phyloP scores from a whole-genome alignment of 306 rosid genomes.

The Geum urbanum region DNA sequence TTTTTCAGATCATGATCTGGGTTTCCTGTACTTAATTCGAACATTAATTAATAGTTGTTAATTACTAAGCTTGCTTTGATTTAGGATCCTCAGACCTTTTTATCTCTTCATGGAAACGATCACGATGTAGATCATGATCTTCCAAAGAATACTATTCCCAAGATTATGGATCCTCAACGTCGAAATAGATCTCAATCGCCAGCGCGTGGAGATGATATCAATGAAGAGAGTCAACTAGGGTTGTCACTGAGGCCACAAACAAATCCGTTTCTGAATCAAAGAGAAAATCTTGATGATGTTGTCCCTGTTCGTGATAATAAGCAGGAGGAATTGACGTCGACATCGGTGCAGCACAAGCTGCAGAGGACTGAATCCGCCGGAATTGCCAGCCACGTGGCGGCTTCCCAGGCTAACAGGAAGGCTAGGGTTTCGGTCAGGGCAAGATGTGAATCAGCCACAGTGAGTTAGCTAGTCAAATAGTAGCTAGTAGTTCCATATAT shows the following conservation, averaged over 20 bases:
- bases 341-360: conserved; percentile 41
- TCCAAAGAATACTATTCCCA: conserved; percentile 16
- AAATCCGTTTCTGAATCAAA: conserved; percentile 3
- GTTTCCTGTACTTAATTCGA: background rate
- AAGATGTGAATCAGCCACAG: conserved; percentile 87
- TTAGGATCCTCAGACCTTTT: conserved; percentile 53
- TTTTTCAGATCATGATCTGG: background rate
- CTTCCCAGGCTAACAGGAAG: conserved; percentile 57
- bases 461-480: conserved; percentile 29
- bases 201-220: conserved; percentile 23
- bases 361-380: conserved; percentile 33
- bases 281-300: conserved; percentile 20
- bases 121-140: background rate
- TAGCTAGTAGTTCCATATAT: background rate
- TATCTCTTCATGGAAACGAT: conserved; percentile 44
- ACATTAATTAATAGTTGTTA: background rate
- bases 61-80: background rate
- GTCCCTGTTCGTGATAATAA: conserved; percentile 16
- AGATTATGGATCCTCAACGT: conserved; percentile 23
- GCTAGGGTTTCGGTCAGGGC: conserved; percentile 98
- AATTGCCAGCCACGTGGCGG: conserved; percentile 34
- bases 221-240: conserved; percentile 48
- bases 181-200: conserved; percentile 25
- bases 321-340: conserved; percentile 21
- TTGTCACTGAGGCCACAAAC: conserved; percentile 62